Percentiles rank a stretch among this genome's conserved stretches.
Evolutionary conservation across 2,329 filamentous ascomycete genomes (phyloP).

Genomic region (Sarocladium brachiariae): DNA sequence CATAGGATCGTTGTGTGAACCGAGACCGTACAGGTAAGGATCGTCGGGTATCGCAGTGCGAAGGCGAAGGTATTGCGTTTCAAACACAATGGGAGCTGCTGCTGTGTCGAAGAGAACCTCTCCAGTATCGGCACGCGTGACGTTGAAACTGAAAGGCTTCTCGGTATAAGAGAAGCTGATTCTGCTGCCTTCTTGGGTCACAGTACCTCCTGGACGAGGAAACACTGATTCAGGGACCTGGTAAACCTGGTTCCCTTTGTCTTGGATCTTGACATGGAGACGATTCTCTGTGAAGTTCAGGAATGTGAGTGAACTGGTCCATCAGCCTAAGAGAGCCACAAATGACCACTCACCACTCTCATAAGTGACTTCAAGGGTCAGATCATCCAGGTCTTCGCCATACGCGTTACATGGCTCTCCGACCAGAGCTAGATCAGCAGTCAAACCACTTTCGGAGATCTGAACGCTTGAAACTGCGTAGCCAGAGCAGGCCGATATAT

Average conservation of each 20-base stretch:
- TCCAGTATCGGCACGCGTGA: constrained; percentile 34
- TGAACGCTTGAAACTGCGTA: constrained; percentile 58
- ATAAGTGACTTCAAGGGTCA: constrained; percentile 55
- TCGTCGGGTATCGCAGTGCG: constrained; percentile 61
- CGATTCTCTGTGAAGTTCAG: constrained; percentile 54
- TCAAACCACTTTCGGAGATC: constrained; percentile 47
- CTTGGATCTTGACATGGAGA: constrained; percentile 70
- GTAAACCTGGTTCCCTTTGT: constrained; percentile 62
- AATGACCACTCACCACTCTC: constrained; percentile 20
- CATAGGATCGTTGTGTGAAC: constrained; percentile 69
- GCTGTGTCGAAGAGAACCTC: constrained; percentile 64
- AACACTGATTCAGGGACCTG: constrained; percentile 67
- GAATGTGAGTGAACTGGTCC: too few species aligned
- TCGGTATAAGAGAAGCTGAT: constrained; percentile 39
- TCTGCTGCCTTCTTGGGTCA: constrained; percentile 24
- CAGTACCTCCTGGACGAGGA: constrained; percentile 37
- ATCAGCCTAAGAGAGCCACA: constrained; percentile 61
- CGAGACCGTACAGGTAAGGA: constrained; percentile 70
- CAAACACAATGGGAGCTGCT: constrained; percentile 61
- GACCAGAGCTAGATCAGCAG: constrained; percentile 62
- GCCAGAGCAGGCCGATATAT: constrained; percentile 47
- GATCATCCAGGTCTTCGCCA: constrained; percentile 62
- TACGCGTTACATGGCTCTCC: constrained; percentile 70
- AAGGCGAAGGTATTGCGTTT: constrained; percentile 70
- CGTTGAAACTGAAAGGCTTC: constrained; percentile 60